Conservation (phyloP, 2,329 filamentous ascomycete species). For the Colletotrichum tropicicola region DNA sequence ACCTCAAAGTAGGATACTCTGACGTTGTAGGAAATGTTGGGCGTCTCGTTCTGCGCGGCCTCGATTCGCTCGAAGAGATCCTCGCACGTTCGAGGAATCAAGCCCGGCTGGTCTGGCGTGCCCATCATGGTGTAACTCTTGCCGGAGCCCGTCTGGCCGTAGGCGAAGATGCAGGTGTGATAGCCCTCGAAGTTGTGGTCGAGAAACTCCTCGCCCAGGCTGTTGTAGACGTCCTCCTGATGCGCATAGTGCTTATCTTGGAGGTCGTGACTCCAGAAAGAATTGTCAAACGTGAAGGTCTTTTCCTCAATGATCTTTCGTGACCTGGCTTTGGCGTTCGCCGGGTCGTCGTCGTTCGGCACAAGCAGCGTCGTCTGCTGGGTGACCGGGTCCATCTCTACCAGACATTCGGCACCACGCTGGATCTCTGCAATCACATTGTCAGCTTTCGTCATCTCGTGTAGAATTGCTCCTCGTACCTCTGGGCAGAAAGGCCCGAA, state of each 20-base stretch:
- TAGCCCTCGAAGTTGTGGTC: conserved; percentile 99
- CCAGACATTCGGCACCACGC: conserved; percentile 82
- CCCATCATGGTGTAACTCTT: conserved; percentile 99
- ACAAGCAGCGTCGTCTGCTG: conserved; percentile 85
- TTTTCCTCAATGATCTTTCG: conserved; percentile 87
- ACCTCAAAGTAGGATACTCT: conserved; percentile 99
- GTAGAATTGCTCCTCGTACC: conserved; percentile 59
- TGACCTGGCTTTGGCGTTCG: conserved; percentile 67
- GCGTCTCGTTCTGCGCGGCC: conserved; percentile 76
- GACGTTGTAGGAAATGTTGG: conserved; percentile 96
- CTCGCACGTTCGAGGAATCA: conserved; percentile 95
- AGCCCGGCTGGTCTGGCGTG: conserved; percentile 80
- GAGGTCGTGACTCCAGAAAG: conserved; percentile 93
- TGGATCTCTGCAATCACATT: conserved; percentile 72
- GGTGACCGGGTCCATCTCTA: conserved; percentile 88
- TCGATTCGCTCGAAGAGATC: conserved; percentile 96
- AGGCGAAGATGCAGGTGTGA: conserved; percentile 98
- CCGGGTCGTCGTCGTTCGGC: conserved; percentile 65
- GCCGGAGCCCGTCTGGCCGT: conserved; percentile 95
- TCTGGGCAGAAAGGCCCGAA: conserved; percentile 80
- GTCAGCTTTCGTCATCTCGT: background rate
- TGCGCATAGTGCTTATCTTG: conserved; percentile 86
- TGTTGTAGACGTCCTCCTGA: conserved; percentile 94
- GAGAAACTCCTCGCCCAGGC: conserved; percentile 93
- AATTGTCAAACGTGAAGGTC: conserved; percentile 95